Percentiles rank a stretch among this genome's conserved stretches.
Conservation (phyloP, 208 protist species). For the Acanthamoeba healyi region DNA sequence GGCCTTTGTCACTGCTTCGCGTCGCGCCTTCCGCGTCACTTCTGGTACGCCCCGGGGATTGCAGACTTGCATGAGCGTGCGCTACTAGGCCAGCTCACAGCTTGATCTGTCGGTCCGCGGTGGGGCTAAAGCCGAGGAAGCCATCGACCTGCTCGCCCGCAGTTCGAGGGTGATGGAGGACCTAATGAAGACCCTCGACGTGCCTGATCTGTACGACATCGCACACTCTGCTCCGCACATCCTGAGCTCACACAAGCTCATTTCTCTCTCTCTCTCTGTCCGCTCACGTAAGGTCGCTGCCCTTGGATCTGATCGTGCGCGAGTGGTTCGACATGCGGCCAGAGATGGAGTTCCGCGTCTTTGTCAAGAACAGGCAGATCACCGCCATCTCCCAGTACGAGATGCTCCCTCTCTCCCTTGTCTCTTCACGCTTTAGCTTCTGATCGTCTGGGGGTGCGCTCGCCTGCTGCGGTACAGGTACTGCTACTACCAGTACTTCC, state of each 20-base stretch:
- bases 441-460: too few species aligned
- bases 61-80: too few species aligned
- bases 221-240: background rate
- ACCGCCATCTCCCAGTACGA: slow-evolving; percentile 33
- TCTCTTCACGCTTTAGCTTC: too few species aligned
- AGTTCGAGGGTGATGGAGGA: background rate
- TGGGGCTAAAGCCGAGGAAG: background rate
- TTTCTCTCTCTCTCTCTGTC: too few species aligned
- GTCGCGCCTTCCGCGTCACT: background rate
- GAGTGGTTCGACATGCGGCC: background rate
- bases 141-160: background rate
- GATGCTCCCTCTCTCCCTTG: background rate
- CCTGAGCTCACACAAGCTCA: background rate
- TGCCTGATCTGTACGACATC: background rate
- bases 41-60: background rate
- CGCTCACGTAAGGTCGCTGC: background rate
- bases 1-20: slow-evolving; percentile 9
- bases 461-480: background rate
- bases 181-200: slow-evolving; percentile 4
- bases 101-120: too few species aligned
- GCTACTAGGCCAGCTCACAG: too few species aligned
- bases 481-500: slow-evolving; percentile 30
- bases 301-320: background rate
- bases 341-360: slow-evolving; percentile 23
- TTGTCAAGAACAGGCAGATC: slow-evolving; percentile 15